A percentile compares a stretch with the other conserved stretches of the same genome.
Conservation (phyloP, 2,329 filamentous ascomycete genomes). For the Pseudogymnoascus sp. region DNA sequence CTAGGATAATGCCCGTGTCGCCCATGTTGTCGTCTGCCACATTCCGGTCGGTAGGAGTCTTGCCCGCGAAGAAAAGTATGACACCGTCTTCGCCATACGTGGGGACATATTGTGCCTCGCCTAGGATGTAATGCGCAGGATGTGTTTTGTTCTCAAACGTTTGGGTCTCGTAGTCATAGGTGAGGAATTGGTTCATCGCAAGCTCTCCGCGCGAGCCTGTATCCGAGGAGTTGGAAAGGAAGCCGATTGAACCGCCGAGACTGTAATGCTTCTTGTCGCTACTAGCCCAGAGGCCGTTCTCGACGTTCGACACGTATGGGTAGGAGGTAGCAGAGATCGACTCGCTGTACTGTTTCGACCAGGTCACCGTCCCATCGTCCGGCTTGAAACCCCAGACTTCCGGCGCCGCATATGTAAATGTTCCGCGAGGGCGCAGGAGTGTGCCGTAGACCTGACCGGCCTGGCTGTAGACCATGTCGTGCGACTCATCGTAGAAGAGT, state of each 20-base stretch:
- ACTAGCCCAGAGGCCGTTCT: neutral
- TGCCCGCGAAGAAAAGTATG: slow-evolving; percentile 12
- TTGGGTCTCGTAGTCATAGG: neutral
- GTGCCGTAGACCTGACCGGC: neutral
- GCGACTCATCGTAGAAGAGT: neutral
- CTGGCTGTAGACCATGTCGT: slow-evolving; percentile 2
- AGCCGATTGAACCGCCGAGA: neutral
- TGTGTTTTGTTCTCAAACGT: slow-evolving; percentile 8
- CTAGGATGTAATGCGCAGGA: slow-evolving; percentile 2
- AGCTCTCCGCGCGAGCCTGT: neutral
- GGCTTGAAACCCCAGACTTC: neutral
- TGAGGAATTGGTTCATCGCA: slow-evolving; percentile 1
- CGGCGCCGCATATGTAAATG: neutral
- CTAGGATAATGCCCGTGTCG: slow-evolving; percentile 4
- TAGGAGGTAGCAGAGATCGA: neutral
- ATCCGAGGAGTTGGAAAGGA: neutral
- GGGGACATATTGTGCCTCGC: slow-evolving; percentile 11
- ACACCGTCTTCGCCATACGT: slow-evolving; percentile 13
- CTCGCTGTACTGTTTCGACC: neutral
- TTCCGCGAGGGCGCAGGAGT: neutral
- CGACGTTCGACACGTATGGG: neutral
- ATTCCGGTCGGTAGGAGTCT: neutral
- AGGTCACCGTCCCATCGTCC: neutral
- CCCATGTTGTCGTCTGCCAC: neutral
- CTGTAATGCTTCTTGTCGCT: neutral